phyloP scores from a whole-genome alignment of 495 filamentous ascomycete genomes.

The Penicillium atrosanguineum region DNA sequence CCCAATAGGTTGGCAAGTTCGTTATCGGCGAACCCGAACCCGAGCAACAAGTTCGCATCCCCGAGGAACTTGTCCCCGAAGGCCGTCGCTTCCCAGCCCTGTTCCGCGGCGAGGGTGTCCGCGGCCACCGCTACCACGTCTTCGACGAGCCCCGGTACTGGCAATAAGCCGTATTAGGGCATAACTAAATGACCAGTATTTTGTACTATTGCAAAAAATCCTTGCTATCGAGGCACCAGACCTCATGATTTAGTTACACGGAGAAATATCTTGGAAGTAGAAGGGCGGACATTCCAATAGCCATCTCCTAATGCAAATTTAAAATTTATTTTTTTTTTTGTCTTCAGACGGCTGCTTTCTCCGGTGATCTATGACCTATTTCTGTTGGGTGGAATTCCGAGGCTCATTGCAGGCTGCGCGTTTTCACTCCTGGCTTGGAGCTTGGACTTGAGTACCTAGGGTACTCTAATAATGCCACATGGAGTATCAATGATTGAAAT shows the following conservation, averaged over 20 bases:
- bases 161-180: slow-evolving; percentile 27
- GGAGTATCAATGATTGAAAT: not conserved
- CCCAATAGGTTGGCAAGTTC: slow-evolving; percentile 80
- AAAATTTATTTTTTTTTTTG: not conserved
- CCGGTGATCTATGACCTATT: not conserved
- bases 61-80: slow-evolving; percentile 65
- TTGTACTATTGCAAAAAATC: not conserved
- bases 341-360: not conserved
- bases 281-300: not conserved
- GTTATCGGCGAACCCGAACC: slow-evolving; percentile 70
- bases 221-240: slow-evolving; percentile 1
- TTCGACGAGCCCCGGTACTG: slow-evolving; percentile 89
- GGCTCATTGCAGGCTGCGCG: not conserved
- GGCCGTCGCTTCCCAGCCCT: slow-evolving; percentile 82
- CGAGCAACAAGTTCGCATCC: slow-evolving; percentile 56
- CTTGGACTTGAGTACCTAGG: not conserved
- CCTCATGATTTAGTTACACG: not conserved
- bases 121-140: slow-evolving; percentile 93
- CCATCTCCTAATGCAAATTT: not conserved
- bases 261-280: not conserved
- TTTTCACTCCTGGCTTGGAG: not conserved
- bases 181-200: not conserved
- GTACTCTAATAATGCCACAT: not conserved
- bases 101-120: slow-evolving; percentile 82
- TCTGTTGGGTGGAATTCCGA: not conserved